phyloP scores from a whole-genome alignment of 176 grass and related monocot species.

The Triticum timopheevii region DNA sequence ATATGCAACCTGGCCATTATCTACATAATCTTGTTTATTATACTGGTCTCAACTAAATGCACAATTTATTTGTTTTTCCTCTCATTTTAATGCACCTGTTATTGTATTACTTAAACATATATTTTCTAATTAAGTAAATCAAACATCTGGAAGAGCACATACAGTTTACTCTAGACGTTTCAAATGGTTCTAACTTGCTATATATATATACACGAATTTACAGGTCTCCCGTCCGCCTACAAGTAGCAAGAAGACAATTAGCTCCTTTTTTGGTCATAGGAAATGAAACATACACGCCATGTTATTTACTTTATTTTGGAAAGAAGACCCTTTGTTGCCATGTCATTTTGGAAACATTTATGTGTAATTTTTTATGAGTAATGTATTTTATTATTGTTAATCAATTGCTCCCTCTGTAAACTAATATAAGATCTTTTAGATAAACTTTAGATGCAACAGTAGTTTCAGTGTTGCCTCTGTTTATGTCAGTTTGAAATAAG shows the following conservation, averaged over 20 bases:
- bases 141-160: background rate
- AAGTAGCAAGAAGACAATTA: background rate
- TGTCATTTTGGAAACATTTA: background rate
- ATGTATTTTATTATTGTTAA: background rate
- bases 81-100: background rate
- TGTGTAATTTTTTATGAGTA: background rate
- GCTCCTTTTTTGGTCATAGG: background rate
- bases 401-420: too few species aligned
- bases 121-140: background rate
- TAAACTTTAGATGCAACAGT: too few species aligned
- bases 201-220: background rate
- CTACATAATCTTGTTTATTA: background rate
- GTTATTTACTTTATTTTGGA: background rate
- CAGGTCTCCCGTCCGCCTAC: background rate
- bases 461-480: background rate
- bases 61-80: background rate
- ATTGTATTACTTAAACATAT: background rate
- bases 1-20: background rate
- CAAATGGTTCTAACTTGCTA: background rate
- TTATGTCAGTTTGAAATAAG: background rate
- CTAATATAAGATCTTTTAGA: too few species aligned
- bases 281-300: background rate
- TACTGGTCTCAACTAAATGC: background rate
- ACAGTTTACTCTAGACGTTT: background rate
- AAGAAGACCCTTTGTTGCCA: background rate